A percentile compares a stretch with the other conserved stretches of the same genome.
phyloP scores from a whole-genome alignment of 805 yeast genomes.

The Schizosaccharomyces pombe region DNA sequence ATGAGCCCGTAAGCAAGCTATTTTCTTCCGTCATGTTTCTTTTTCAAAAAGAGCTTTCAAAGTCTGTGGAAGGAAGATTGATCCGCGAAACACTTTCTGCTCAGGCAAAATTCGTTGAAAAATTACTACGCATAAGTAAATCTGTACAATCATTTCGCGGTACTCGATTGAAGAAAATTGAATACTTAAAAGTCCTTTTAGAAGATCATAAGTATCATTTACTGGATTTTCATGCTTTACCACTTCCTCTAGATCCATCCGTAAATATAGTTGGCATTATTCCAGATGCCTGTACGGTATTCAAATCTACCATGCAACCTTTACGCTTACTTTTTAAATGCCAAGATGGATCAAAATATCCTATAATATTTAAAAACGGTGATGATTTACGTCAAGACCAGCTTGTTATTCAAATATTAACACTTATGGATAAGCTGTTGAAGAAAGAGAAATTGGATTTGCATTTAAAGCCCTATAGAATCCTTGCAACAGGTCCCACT shows the following conservation, averaged over 20 bases:
- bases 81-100: slow-evolving; percentile 19
- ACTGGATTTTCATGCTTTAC: slow-evolving; percentile 28
- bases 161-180: slow-evolving; percentile 52
- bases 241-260: slow-evolving; percentile 67
- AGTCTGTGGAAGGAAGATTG: slow-evolving; percentile 13
- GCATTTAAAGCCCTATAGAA: slow-evolving; percentile 66
- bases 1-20: slow-evolving; percentile 23
- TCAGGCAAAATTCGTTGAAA: slow-evolving; percentile 48
- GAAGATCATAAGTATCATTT: slow-evolving; percentile 24
- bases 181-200: slow-evolving; percentile 35
- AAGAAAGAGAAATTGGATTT: slow-evolving; percentile 78
- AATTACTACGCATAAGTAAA: slow-evolving; percentile 40
- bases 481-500: slow-evolving; percentile 68
- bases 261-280: slow-evolving; percentile 48
- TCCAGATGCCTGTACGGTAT: slow-evolving; percentile 62
- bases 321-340: slow-evolving; percentile 59
- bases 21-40: slow-evolving; percentile 26
- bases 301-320: slow-evolving; percentile 79
- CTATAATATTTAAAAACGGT: slow-evolving; percentile 83
- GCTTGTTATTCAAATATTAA: slow-evolving; percentile 77
- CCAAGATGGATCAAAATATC: slow-evolving; percentile 27
- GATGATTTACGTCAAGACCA: slow-evolving; percentile 94
- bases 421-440: slow-evolving; percentile 69
- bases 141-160: slow-evolving; percentile 46
- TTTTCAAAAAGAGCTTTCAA: slow-evolving; percentile 20